Percentiles rank a stretch among this genome's conserved stretches.
Conservation (phyloP, 768 basidiomycete genomes). For the Symmetrospora coprosmae region DNA sequence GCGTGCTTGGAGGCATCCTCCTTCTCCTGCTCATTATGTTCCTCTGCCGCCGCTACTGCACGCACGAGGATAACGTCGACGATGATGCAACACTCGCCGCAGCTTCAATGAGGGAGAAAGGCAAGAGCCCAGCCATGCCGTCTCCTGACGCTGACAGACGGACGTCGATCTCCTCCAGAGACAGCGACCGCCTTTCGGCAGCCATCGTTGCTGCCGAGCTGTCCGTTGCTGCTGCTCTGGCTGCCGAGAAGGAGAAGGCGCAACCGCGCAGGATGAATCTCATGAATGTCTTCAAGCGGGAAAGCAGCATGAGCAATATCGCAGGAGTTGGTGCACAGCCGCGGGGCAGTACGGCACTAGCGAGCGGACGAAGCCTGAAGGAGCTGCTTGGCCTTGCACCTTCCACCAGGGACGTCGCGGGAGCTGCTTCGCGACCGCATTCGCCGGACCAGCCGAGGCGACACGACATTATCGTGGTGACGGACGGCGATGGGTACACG, state of each 20-base stretch:
- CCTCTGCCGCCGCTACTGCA: slow-evolving; percentile 33
- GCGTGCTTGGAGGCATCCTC: slow-evolving; percentile 35
- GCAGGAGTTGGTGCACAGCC: not conserved
- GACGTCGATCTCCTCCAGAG: not conserved
- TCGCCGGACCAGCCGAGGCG: not conserved
- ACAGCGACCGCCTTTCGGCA: not conserved
- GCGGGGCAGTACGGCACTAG: not conserved
- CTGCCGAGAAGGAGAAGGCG: not conserved
- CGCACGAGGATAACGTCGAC: slow-evolving; percentile 23
- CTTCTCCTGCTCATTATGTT: slow-evolving; percentile 35
- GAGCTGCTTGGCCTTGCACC: not conserved
- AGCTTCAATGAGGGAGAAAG: slow-evolving; percentile 1
- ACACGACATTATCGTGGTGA: slow-evolving; percentile 27
- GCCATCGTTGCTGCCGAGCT: slow-evolving; percentile 12
- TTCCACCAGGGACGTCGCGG: slow-evolving; percentile 9
- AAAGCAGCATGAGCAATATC: no score
- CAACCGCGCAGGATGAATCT: slow-evolving; percentile 16
- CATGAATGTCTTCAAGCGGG: not conserved
- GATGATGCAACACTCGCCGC: slow-evolving; percentile 19
- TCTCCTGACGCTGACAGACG: not conserved
- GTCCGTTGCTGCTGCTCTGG: not conserved
- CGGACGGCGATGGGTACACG: slow-evolving; percentile 21
- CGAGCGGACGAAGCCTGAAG: slow-evolving; percentile 17
- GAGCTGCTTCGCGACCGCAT: slow-evolving; percentile 18
- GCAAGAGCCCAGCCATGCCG: not conserved